phyloP scores from a whole-genome alignment of 2,329 filamentous ascomycete genomes.

The Periconia digitata region DNA sequence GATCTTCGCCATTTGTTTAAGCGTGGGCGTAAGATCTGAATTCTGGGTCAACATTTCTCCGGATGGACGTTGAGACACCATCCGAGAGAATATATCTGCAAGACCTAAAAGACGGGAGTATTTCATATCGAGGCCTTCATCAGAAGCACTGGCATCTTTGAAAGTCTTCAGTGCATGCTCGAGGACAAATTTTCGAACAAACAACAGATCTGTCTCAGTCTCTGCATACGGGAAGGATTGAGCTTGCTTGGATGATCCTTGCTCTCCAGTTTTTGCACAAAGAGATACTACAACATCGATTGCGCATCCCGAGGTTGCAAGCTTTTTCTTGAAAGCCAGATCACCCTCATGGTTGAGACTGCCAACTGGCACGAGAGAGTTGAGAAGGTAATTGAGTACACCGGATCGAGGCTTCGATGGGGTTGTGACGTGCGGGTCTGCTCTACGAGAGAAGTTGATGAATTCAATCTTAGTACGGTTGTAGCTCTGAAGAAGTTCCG shows the following conservation, averaged over 20 bases:
- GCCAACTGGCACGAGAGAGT: slow-evolving; percentile 69
- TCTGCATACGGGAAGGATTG: slow-evolving; percentile 55
- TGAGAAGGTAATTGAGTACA: slow-evolving; percentile 90
- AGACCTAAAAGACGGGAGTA: slow-evolving; percentile 87
- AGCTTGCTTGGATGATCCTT: slow-evolving; percentile 56
- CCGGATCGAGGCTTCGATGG: slow-evolving; percentile 93
- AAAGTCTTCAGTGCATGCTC: slow-evolving; percentile 92
- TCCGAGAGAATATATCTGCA: slow-evolving; percentile 88
- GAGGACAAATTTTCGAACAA: slow-evolving; percentile 91
- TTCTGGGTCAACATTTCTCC: slow-evolving; percentile 41
- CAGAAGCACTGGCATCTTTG: slow-evolving; percentile 79
- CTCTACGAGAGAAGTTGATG: slow-evolving; percentile 96
- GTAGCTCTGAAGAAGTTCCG: slow-evolving; percentile 88
- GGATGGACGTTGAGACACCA: slow-evolving; percentile 66
- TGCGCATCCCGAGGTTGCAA: slow-evolving; percentile 81
- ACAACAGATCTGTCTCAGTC: slow-evolving; percentile 80
- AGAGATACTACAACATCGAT: slow-evolving; percentile 84
- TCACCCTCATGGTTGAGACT: slow-evolving; percentile 73
- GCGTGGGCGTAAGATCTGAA: slow-evolving; percentile 55
- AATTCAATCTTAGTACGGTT: slow-evolving; percentile 97
- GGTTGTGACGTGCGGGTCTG: slow-evolving; percentile 78
- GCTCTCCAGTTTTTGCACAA: slow-evolving; percentile 84
- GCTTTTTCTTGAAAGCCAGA: slow-evolving; percentile 78
- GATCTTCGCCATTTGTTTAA: slow-evolving; percentile 82
- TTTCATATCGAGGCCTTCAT: slow-evolving; percentile 78